Conservation (phyloP, 768 basidiomycete species). For the Auricularia sp. region DNA sequence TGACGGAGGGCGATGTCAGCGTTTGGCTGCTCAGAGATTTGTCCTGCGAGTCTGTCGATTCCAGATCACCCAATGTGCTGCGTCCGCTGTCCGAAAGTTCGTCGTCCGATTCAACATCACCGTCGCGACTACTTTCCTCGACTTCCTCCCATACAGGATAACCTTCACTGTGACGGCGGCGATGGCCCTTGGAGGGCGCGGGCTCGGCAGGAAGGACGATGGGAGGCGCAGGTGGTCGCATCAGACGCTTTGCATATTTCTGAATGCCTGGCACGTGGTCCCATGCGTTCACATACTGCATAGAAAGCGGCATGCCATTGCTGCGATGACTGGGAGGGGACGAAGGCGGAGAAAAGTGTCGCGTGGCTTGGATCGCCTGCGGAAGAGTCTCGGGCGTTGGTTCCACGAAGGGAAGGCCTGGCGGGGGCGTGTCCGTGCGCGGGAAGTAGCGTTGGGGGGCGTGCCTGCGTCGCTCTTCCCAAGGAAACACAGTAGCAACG, state of each 20-base stretch:
- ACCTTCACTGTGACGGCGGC: slow-evolving; percentile 23
- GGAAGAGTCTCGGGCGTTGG: slow-evolving; percentile 18
- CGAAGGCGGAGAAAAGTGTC: slow-evolving; percentile 13
- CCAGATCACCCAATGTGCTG: neutral
- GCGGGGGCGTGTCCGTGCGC: slow-evolving; percentile 43
- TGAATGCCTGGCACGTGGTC: slow-evolving; percentile 74
- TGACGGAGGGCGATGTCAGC: neutral
- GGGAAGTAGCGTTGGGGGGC: slow-evolving; percentile 68
- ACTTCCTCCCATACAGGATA: slow-evolving; percentile 41
- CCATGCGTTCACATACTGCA: slow-evolving; percentile 76
- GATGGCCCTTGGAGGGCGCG: slow-evolving; percentile 23
- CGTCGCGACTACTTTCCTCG: slow-evolving; percentile 70
- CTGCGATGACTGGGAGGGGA: slow-evolving; percentile 2
- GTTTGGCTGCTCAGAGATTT: neutral
- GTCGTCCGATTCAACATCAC: slow-evolving; percentile 68
- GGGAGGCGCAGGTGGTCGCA: slow-evolving; percentile 33
- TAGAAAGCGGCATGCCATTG: slow-evolving; percentile 41
- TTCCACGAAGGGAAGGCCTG: slow-evolving; percentile 16
- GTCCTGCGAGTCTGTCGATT: neutral
- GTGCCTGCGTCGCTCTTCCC: slow-evolving; percentile 71
- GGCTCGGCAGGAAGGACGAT: slow-evolving; percentile 41
- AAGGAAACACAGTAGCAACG: slow-evolving; percentile 82
- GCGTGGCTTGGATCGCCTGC: slow-evolving; percentile 9
- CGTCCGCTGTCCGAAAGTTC: slow-evolving; percentile 22
- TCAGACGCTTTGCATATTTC: slow-evolving; percentile 55